Percentiles rank a stretch among this genome's conserved stretches.
Conservation (phyloP, 441 rosid genomes). For the Adansonia grandidieri region DNA sequence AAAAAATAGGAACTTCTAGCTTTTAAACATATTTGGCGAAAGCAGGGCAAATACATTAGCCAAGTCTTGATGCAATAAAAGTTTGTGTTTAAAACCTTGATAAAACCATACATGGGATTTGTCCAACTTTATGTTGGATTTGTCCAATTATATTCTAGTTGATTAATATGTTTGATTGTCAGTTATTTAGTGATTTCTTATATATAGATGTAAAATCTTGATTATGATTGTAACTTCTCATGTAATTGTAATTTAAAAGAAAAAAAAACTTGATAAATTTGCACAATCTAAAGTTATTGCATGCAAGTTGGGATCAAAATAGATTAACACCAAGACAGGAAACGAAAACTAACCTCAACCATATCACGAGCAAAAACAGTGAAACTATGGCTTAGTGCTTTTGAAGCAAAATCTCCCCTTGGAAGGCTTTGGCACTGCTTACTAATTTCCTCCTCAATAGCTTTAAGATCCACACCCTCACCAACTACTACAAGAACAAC, state of each 20-base stretch:
- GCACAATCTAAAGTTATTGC: background rate
- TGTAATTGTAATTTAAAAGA: no score
- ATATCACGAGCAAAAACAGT: slow-evolving; percentile 76
- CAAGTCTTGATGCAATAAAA: background rate
- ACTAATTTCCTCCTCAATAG: slow-evolving; percentile 77
- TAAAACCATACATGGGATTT: no score
- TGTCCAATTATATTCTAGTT: no score
- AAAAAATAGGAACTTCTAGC: background rate
- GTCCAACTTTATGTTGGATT: no score
- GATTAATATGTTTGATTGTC: no score
- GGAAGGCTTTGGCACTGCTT: slow-evolving; percentile 78
- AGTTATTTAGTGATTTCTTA: no score
- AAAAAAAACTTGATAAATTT: background rate
- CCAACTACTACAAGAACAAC: slow-evolving; percentile 89
- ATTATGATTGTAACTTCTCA: no score
- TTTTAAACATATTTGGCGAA: background rate
- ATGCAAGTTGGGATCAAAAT: background rate
- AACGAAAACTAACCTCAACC: slow-evolving; percentile 59
- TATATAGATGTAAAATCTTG: no score
- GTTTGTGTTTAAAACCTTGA: background rate
- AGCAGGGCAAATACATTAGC: background rate
- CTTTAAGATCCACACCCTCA: slow-evolving; percentile 71
- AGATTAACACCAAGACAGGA: background rate
- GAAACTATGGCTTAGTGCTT: slow-evolving; percentile 84
- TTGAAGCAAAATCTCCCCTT: slow-evolving; percentile 79